phyloP scores from a whole-genome alignment of 1,284 basidiomycete species.

The Rhodotorula sp. region DNA sequence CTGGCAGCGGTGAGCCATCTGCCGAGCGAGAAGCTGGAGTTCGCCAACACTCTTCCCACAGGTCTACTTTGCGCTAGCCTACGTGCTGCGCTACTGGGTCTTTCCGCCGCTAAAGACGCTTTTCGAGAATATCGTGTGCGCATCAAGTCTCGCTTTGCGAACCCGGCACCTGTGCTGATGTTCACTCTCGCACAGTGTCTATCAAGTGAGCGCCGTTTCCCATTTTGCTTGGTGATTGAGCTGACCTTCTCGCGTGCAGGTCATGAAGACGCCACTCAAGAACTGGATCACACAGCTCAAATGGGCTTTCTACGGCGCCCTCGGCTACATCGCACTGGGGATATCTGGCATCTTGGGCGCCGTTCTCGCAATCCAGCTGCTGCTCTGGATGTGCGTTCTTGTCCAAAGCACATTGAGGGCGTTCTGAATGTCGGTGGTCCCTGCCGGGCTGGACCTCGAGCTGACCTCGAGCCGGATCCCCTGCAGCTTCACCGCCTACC shows the following conservation, averaged over 20 bases:
- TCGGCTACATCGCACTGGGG: conserved; percentile 4
- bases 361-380: neutral
- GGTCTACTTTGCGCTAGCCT: conserved; percentile 10
- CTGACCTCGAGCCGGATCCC: neutral
- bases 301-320: conserved; percentile 1
- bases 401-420: too few species aligned
- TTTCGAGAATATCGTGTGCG: conserved; percentile 1
- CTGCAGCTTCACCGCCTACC: conserved; percentile 7
- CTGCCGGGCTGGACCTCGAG: neutral
- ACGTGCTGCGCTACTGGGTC: conserved; percentile 1
- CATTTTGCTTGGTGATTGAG: too few species aligned
- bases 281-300: conserved; percentile 19
- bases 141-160: too few species aligned
- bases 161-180: too few species aligned
- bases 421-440: too few species aligned
- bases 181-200: too few species aligned
- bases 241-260: neutral
- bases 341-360: conserved; percentile 15
- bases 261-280: neutral
- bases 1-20: neutral
- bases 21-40: neutral
- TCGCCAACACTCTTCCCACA: neutral
- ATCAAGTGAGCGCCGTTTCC: neutral
- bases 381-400: conserved; percentile 6
- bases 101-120: conserved; percentile 14